Percentiles rank a stretch among this genome's conserved stretches.
These are phyloP conservation scores for Ustilago trichophora DNA, from an alignment of 1,284 basidiomycete genomes.

Conservation along the genomic window DNA sequence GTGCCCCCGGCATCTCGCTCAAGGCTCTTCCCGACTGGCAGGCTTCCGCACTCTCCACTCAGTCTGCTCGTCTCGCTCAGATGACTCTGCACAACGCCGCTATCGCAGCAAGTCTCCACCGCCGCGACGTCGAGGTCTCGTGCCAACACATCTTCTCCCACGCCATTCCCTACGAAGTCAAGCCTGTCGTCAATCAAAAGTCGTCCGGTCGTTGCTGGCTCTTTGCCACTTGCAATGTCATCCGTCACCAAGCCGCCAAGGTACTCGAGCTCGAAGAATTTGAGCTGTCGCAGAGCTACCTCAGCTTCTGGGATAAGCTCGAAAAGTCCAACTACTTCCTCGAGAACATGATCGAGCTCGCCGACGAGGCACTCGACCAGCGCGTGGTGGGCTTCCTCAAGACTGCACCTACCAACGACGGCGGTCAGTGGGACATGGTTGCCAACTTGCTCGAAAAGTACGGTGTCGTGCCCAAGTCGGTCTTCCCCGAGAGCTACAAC, in stretches of 20 bases:
- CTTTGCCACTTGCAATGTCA: conserved; percentile 72
- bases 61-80: conserved; percentile 79
- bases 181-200: conserved; percentile 86
- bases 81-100: conserved; percentile 81
- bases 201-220: conserved; percentile 65
- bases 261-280: conserved; percentile 85
- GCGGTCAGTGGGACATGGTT: conserved; percentile 79
- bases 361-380: conserved; percentile 81
- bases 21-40: conserved; percentile 41
- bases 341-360: conserved; percentile 83
- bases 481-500: conserved; percentile 87
- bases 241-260: conserved; percentile 84
- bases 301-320: conserved; percentile 71
- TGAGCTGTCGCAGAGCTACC: conserved; percentile 81
- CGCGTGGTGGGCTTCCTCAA: conserved; percentile 82
- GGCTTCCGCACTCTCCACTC: conserved; percentile 50
- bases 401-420: conserved; percentile 83
- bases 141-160: conserved; percentile 86
- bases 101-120: conserved; percentile 75
- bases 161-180: conserved; percentile 76
- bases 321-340: conserved; percentile 96
- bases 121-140: conserved; percentile 74
- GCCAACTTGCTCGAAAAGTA: conserved; percentile 74
- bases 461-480: conserved; percentile 69
- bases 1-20: conserved; percentile 29